Evolutionary conservation across 148 eudicot genomes (phyloP).

Genomic region (Salicornia ramosissima): DNA sequence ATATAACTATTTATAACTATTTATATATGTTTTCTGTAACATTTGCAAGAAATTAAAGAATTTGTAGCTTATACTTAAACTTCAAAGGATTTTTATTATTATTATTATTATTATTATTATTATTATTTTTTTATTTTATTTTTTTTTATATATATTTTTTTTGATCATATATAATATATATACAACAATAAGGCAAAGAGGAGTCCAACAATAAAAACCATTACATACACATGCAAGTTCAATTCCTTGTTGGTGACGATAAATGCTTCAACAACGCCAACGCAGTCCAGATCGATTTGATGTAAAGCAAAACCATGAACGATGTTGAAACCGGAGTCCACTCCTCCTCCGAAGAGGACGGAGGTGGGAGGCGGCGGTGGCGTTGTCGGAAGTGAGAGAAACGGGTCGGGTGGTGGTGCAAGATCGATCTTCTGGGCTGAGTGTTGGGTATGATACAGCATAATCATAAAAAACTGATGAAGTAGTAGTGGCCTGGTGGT

Average conservation of each 20-base stretch:
- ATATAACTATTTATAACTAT: no score
- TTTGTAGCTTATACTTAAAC: no score
- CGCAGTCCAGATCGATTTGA: no score
- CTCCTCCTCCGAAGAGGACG: neutral
- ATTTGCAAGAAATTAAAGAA: no score
- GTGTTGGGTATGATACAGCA: constrained; percentile 6
- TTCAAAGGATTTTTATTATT: no score
- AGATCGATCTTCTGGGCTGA: constrained; percentile 19
- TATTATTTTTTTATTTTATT: no score
- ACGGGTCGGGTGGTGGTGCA: neutral
- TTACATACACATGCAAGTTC: neutral
- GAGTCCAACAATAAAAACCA: constrained; percentile 11
- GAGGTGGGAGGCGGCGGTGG: constrained; percentile 26
- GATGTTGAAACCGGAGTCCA: neutral
- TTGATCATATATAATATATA: no score
- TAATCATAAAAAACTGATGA: neutral
- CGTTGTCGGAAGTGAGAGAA: neutral
- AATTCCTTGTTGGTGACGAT: neutral
- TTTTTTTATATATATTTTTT: no score
- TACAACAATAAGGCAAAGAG: constrained; percentile 6
- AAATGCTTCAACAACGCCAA: constrained; percentile 12
- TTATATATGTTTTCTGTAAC: no score
- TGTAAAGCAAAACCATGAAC: constrained; percentile 14
- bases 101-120: no score
- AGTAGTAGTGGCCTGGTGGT: neutral